A percentile compares a stretch with the other conserved stretches of the same genome.
These are phyloP conservation scores for Kluyveromyces wickerhamii DNA, from an alignment of 805 yeast genomes.

Conservation along the genomic window DNA sequence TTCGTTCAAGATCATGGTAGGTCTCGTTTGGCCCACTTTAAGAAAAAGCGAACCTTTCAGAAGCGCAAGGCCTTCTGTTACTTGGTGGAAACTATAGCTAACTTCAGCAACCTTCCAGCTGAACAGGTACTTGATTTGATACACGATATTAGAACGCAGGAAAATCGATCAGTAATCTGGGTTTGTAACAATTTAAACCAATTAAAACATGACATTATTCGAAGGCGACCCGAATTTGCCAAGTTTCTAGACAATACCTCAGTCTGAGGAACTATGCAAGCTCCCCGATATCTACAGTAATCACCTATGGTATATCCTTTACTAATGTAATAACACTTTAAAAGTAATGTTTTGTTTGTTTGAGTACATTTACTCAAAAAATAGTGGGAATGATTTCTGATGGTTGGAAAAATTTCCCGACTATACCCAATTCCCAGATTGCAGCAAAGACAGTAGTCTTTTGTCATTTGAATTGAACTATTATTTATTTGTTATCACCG, in stretches of 20 bases:
- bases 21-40: constrained; percentile 7
- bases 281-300: too few relatives aligned
- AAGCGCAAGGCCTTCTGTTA: constrained; percentile 11
- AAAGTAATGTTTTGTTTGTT: too few relatives aligned
- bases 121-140: constrained; percentile 9
- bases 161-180: constrained; percentile 11
- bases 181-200: constrained; percentile 10
- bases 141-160: constrained; percentile 6
- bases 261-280: background rate
- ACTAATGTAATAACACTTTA: too few relatives aligned
- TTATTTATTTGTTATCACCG: too few relatives aligned
- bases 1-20: constrained; percentile 9
- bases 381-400: too few relatives aligned
- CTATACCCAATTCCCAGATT: too few relatives aligned
- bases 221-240: constrained; percentile 5
- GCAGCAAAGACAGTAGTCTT: too few relatives aligned
- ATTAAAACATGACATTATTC: constrained; percentile 6
- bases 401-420: too few relatives aligned
- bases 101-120: background rate
- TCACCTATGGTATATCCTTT: too few relatives aligned
- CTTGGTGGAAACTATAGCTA: constrained; percentile 8
- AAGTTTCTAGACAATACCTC: background rate
- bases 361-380: too few relatives aligned
- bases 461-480: too few relatives aligned
- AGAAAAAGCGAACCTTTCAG: constrained; percentile 11